phyloP scores from a whole-genome alignment of 768 basidiomycete species.

The Lactarius sp. region DNA sequence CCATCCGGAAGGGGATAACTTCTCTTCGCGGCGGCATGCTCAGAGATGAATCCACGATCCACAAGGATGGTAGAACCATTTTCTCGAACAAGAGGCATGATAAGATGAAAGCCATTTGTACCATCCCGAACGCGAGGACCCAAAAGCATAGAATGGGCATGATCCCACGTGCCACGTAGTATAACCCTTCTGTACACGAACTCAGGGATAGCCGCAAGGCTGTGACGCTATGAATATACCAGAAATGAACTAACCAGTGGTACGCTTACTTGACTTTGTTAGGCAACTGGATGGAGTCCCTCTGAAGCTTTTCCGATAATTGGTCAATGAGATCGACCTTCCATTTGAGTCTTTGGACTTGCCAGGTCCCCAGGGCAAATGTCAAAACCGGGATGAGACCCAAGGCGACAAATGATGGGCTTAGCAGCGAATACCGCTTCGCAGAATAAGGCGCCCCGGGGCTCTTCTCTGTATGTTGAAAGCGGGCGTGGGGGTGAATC shows the following conservation, averaged over 20 bases:
- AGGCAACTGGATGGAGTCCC: constrained; percentile 74
- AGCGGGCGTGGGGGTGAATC: not conserved
- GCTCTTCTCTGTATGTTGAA: constrained; percentile 13
- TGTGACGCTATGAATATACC: constrained; percentile 32
- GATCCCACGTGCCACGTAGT: constrained; percentile 74
- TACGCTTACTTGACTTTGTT: constrained; percentile 74
- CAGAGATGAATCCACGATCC: constrained; percentile 84
- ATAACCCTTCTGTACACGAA: constrained; percentile 85
- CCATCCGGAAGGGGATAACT: constrained; percentile 39
- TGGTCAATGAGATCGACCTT: constrained; percentile 92
- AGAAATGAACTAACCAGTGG: constrained; percentile 12
- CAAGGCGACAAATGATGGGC: constrained; percentile 65
- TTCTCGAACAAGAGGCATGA: constrained; percentile 79
- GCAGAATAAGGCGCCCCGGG: constrained; percentile 42
- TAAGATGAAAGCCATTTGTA: constrained; percentile 78
- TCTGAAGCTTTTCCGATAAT: constrained; percentile 81
- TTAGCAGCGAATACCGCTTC: constrained; percentile 56
- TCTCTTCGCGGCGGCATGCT: constrained; percentile 44
- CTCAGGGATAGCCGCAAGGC: constrained; percentile 75
- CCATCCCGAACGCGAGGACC: constrained; percentile 87
- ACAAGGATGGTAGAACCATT: constrained; percentile 84
- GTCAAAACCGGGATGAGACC: constrained; percentile 89
- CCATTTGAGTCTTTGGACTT: constrained; percentile 90
- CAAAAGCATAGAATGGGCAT: constrained; percentile 70
- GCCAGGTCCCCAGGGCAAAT: constrained; percentile 89